Conservation (phyloP, 2,329 filamentous ascomycete genomes). For the Hortaea sp. region DNA sequence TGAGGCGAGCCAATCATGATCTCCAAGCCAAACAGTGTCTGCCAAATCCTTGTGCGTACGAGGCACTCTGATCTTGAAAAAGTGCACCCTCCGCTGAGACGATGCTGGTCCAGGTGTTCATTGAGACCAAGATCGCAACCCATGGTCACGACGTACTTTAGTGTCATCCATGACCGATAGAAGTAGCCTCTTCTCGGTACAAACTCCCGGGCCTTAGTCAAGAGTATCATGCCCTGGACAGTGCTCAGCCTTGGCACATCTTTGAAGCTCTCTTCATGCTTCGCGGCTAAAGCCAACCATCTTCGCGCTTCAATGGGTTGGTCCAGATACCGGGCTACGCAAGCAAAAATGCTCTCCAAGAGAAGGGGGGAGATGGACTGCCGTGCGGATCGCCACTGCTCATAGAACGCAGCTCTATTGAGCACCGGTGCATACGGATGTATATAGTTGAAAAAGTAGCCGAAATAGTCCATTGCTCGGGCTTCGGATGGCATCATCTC, state of each 20-base stretch:
- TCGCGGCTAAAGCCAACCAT: slow-evolving; percentile 83
- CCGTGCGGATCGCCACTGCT: slow-evolving; percentile 77
- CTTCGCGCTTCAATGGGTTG: slow-evolving; percentile 77
- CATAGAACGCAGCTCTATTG: slow-evolving; percentile 71
- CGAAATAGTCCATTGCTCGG: slow-evolving; percentile 72
- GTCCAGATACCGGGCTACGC: slow-evolving; percentile 72
- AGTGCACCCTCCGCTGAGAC: slow-evolving; percentile 58
- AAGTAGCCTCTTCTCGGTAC: slow-evolving; percentile 89
- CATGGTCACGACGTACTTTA: slow-evolving; percentile 88
- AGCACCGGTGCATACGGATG: slow-evolving; percentile 90
- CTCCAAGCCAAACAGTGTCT: slow-evolving; percentile 75
- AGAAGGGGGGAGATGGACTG: slow-evolving; percentile 81
- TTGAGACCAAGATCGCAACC: slow-evolving; percentile 82
- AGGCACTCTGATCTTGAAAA: slow-evolving; percentile 64
- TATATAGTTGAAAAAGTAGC: slow-evolving; percentile 81
- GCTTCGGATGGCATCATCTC: slow-evolving; percentile 88
- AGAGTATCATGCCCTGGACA: slow-evolving; percentile 75
- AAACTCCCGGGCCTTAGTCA: slow-evolving; percentile 86
- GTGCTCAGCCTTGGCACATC: slow-evolving; percentile 85
- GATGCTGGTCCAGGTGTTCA: slow-evolving; percentile 73
- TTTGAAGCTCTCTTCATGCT: slow-evolving; percentile 88
- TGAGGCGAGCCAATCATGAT: slow-evolving; percentile 90
- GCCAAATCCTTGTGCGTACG: slow-evolving; percentile 81
- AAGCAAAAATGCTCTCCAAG: slow-evolving; percentile 83
- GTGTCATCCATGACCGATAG: slow-evolving; percentile 93